These are phyloP conservation scores for Daldinia sp. DNA, from an alignment of 2,329 filamentous ascomycete genomes.

Conservation along the genomic window DNA sequence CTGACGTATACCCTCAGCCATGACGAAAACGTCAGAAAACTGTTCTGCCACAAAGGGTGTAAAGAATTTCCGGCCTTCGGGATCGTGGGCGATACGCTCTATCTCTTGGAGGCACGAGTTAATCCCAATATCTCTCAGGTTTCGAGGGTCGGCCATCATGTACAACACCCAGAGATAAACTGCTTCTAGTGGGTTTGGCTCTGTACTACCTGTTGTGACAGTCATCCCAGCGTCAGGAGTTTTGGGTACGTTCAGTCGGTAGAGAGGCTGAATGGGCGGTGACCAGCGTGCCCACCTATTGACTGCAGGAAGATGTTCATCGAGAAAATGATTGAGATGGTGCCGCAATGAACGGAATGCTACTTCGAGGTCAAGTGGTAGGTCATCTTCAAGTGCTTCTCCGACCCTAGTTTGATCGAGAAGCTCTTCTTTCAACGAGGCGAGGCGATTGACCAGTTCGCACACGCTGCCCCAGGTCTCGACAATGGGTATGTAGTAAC, in stretches of 20 bases:
- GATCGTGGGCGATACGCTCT: constrained; percentile 7
- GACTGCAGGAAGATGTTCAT: neutral
- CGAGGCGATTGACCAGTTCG: neutral
- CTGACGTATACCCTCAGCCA: constrained; percentile 5
- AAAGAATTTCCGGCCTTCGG: constrained; percentile 1
- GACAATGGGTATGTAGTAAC: neutral
- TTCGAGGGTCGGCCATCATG: neutral
- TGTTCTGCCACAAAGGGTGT: neutral
- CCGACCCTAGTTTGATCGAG: neutral
- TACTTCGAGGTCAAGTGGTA: neutral
- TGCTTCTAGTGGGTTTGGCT: constrained; percentile 1
- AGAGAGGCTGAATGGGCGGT: constrained; percentile 6
- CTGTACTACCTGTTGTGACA: neutral
- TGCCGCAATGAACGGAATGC: neutral
- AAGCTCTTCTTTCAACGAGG: neutral
- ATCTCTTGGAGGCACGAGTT: neutral
- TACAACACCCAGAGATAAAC: constrained; percentile 5
- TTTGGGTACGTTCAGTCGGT: constrained; percentile 1
- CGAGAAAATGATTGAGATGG: neutral
- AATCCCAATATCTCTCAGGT: constrained; percentile 1
- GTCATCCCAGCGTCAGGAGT: neutral
- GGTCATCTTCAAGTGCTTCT: neutral
- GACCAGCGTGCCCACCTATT: constrained; percentile 2
- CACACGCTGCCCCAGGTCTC: neutral
- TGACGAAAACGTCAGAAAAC: constrained; percentile 1